These are phyloP conservation scores for Xylariaceae sp. DNA, from an alignment of 2,329 filamentous ascomycete species.

Conservation along the genomic window DNA sequence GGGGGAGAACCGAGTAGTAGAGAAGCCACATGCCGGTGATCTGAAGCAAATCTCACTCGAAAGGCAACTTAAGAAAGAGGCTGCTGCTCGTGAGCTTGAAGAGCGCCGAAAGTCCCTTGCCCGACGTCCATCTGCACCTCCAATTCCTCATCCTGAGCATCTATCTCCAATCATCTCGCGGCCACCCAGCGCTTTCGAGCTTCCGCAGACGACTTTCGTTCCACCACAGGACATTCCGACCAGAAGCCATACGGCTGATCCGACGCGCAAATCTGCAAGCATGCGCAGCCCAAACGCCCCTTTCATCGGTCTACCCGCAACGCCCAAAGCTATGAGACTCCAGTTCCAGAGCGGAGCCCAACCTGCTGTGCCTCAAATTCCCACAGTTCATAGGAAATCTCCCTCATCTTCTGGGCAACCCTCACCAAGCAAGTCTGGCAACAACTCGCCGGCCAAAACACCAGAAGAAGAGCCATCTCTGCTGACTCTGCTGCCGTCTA, in stretches of 20 bases:
- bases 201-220: constrained; percentile 39
- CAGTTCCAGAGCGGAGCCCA: constrained; percentile 57
- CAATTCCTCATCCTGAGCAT: constrained; percentile 70
- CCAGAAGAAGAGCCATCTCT: constrained; percentile 31
- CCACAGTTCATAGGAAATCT: constrained; percentile 44
- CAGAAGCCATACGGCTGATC: constrained; percentile 64
- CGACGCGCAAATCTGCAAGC: constrained; percentile 47
- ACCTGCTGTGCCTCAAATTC: constrained; percentile 55
- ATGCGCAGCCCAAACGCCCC: constrained; percentile 43
- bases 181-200: constrained; percentile 37
- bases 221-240: constrained; percentile 43
- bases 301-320: constrained; percentile 78
- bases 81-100: constrained; percentile 80
- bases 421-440: constrained; percentile 30
- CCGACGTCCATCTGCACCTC: constrained; percentile 71
- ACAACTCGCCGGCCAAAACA: constrained; percentile 28
- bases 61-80: constrained; percentile 64
- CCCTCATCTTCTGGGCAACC: constrained; percentile 35
- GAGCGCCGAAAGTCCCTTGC: constrained; percentile 81
- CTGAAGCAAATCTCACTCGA: constrained; percentile 56
- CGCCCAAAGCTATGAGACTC: constrained; percentile 85
- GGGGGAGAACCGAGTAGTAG: too few species aligned
- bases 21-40: constrained; percentile 44
- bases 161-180: constrained; percentile 38
- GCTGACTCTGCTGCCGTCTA: constrained; percentile 51